A percentile compares a stretch with the other conserved stretches of the same genome.
Conservation (phyloP, 2,329 filamentous ascomycete species). For the Orbilia blumenaviensis region DNA sequence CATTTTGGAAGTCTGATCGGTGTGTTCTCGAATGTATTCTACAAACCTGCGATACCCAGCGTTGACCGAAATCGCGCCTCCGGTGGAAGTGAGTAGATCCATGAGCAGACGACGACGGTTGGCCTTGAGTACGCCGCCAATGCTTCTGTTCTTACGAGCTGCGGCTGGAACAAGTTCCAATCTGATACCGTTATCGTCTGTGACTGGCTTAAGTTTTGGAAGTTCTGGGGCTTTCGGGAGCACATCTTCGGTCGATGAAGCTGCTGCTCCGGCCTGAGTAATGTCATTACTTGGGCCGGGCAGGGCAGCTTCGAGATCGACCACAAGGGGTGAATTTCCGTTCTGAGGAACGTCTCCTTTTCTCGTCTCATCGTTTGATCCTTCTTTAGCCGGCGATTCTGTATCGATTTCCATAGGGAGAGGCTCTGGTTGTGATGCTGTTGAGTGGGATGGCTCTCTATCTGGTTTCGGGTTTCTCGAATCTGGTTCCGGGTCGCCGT, state of each 20-base stretch:
- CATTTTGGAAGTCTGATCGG: conserved; percentile 43
- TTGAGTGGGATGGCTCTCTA: background rate
- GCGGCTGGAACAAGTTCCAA: conserved; percentile 35
- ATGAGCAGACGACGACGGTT: conserved; percentile 29
- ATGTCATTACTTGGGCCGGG: background rate
- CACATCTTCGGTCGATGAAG: background rate
- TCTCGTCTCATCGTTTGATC: background rate
- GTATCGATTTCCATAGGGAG: background rate
- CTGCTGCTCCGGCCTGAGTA: background rate
- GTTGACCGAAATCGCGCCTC: conserved; percentile 41
- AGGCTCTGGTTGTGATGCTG: background rate
- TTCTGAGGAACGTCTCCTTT: background rate
- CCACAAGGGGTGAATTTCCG: background rate
- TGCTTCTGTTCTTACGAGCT: conserved; percentile 42
- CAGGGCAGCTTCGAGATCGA: conserved; percentile 6
- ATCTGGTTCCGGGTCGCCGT: background rate
- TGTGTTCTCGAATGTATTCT: conserved; percentile 44
- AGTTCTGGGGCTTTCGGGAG: background rate
- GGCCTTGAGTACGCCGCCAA: conserved; percentile 50
- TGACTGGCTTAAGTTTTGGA: conserved; percentile 36
- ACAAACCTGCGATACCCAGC: conserved; percentile 41
- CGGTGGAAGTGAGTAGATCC: conserved; percentile 20
- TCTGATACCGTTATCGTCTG: conserved; percentile 23
- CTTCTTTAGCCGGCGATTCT: background rate
- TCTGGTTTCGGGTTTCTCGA: background rate